Evolutionary conservation across 768 basidiomycete species (phyloP).

Genomic region (Podaxis carcinomalis): DNA sequence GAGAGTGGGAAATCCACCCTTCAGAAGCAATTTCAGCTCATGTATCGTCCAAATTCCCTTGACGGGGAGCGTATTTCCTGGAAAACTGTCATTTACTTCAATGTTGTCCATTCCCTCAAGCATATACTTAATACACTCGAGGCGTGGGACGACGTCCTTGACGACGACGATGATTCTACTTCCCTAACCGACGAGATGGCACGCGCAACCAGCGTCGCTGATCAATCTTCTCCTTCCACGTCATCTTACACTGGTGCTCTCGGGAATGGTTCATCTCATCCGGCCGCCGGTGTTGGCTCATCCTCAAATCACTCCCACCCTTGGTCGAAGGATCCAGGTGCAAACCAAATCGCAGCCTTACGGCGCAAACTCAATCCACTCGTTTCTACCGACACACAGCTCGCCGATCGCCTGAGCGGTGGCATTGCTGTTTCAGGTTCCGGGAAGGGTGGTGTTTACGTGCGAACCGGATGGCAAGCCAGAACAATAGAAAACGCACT

Average conservation of each 20-base stretch:
- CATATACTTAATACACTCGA: constrained; percentile 64
- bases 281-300: constrained; percentile 23
- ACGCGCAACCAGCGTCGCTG: constrained; percentile 28
- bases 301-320: constrained; percentile 23
- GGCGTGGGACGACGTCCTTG: constrained; percentile 55
- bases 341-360: constrained; percentile 47
- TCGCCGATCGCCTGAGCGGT: constrained; percentile 72
- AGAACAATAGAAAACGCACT: constrained; percentile 55
- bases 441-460: constrained; percentile 72
- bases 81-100: constrained; percentile 74
- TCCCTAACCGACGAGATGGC: constrained; percentile 22
- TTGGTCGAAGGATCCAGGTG: constrained; percentile 23
- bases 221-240: constrained; percentile 36
- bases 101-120: constrained; percentile 67
- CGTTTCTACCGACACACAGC: constrained; percentile 53
- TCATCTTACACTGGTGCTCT: constrained; percentile 27
- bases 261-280: constrained; percentile 21
- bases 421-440: constrained; percentile 70
- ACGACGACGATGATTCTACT: constrained; percentile 35
- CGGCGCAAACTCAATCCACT: constrained; percentile 58
- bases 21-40: constrained; percentile 77
- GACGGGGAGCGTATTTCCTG: constrained; percentile 69
- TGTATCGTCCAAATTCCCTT: constrained; percentile 70
- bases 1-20: constrained; percentile 77
- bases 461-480: constrained; percentile 80